Evolutionary conservation across 495 filamentous ascomycete genomes (phyloP).

Genomic region (Neurospora sublineolata): DNA sequence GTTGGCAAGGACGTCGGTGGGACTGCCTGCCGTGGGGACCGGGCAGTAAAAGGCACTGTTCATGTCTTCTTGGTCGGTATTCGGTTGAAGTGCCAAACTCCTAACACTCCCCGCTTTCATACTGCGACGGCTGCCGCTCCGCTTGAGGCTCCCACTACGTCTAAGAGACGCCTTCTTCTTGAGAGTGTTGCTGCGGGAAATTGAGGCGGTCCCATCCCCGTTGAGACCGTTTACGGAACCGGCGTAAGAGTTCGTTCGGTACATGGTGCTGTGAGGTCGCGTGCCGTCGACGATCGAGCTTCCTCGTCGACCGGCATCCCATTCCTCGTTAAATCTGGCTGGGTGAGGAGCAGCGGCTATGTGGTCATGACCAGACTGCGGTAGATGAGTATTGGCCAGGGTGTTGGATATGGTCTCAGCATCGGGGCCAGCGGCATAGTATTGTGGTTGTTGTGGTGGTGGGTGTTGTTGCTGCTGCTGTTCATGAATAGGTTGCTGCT

Average conservation of each 20-base stretch:
- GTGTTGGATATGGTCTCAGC: slow-evolving; percentile 33
- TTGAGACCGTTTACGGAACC: slow-evolving; percentile 27
- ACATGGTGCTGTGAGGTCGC: slow-evolving; percentile 28
- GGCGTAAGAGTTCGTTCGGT: slow-evolving; percentile 33
- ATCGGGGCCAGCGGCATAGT: slow-evolving; percentile 16
- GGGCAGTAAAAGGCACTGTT: slow-evolving; percentile 84
- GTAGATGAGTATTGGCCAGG: slow-evolving; percentile 27
- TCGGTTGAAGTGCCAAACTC: slow-evolving; percentile 54
- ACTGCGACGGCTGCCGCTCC: slow-evolving; percentile 64
- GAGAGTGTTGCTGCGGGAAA: slow-evolving; percentile 66
- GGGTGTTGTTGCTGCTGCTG: slow-evolving; percentile 3
- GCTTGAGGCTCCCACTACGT: slow-evolving; percentile 60
- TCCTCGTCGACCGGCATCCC: slow-evolving; percentile 56
- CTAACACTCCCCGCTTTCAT: slow-evolving; percentile 73
- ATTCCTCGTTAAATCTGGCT: slow-evolving; percentile 57
- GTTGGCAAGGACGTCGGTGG: slow-evolving; percentile 80
- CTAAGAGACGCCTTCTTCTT: slow-evolving; percentile 77
- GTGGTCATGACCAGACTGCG: slow-evolving; percentile 20
- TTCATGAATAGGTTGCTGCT: slow-evolving; percentile 8
- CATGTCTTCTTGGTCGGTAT: slow-evolving; percentile 52
- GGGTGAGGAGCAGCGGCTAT: slow-evolving; percentile 13
- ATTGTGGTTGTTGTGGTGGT: slow-evolving; percentile 1
- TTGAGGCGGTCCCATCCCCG: slow-evolving; percentile 23
- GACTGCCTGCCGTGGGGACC: slow-evolving; percentile 74
- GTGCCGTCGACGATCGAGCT: slow-evolving; percentile 44